phyloP scores from a whole-genome alignment of 805 yeast genomes.

The Ogataea ganodermae region DNA sequence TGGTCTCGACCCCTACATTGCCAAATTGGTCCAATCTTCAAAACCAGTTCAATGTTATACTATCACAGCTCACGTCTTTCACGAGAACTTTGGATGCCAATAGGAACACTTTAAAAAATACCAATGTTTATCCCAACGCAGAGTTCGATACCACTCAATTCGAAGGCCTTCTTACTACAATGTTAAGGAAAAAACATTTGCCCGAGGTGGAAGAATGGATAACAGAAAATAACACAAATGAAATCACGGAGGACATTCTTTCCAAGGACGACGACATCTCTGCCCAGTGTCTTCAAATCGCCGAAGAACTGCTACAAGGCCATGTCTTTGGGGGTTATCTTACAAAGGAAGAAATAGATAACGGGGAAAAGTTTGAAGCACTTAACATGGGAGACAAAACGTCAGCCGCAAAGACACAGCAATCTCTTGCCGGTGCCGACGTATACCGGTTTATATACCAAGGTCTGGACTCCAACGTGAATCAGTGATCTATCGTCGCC shows the following conservation, averaged over 20 bases:
- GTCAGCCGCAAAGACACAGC: neutral
- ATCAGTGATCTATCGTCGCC: neutral
- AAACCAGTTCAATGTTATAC: slow-evolving; percentile 77
- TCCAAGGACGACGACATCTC: slow-evolving; percentile 62
- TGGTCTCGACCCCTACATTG: slow-evolving; percentile 42
- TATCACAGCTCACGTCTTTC: slow-evolving; percentile 82
- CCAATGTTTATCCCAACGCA: slow-evolving; percentile 83
- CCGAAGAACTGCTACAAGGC: slow-evolving; percentile 53
- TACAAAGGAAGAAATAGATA: slow-evolving; percentile 49
- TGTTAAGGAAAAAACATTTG: slow-evolving; percentile 80
- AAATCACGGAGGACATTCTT: slow-evolving; percentile 29
- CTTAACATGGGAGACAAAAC: slow-evolving; percentile 33
- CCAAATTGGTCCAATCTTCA: slow-evolving; percentile 68
- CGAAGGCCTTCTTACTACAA: slow-evolving; percentile 78
- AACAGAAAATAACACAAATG: slow-evolving; percentile 30
- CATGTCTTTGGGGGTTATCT: slow-evolving; percentile 64
- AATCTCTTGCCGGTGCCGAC: slow-evolving; percentile 36
- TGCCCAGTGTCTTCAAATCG: slow-evolving; percentile 63
- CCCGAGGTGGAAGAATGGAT: slow-evolving; percentile 95
- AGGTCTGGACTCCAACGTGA: slow-evolving; percentile 38
- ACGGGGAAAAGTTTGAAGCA: slow-evolving; percentile 27
- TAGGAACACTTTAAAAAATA: slow-evolving; percentile 56
- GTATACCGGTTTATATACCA: slow-evolving; percentile 47
- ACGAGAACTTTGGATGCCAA: slow-evolving; percentile 66
- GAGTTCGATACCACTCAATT: slow-evolving; percentile 84